Percentiles rank a stretch among this genome's conserved stretches.
Evolutionary conservation across 148 eudicot genomes (phyloP).

Genomic region (Persicaria maculosa): DNA sequence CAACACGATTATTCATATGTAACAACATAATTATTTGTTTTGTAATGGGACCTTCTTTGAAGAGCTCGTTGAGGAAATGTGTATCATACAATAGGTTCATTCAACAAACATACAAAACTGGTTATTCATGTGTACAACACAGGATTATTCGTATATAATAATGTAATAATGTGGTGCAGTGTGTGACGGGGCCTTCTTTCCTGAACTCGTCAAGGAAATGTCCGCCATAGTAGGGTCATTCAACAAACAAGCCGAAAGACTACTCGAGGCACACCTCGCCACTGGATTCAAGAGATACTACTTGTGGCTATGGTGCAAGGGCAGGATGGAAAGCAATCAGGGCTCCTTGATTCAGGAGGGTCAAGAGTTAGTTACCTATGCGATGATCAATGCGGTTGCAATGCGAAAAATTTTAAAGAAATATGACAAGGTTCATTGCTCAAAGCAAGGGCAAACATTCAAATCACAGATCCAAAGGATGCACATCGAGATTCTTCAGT

Average conservation of each 20-base stretch:
- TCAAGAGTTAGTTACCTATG: slow-evolving; percentile 75
- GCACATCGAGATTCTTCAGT: slow-evolving; percentile 90
- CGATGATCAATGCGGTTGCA: slow-evolving; percentile 78
- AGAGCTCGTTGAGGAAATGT: too few species aligned
- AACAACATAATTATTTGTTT: too few species aligned
- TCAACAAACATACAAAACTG: too few species aligned
- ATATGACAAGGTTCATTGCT: slow-evolving; percentile 87
- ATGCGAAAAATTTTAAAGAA: slow-evolving; percentile 85
- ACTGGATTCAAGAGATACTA: slow-evolving; percentile 65
- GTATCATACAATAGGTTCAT: too few species aligned
- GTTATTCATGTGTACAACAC: too few species aligned
- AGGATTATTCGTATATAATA: too few species aligned
- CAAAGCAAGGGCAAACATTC: slow-evolving; percentile 90
- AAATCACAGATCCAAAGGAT: slow-evolving; percentile 73
- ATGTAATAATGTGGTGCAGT: slow-evolving; percentile 29
- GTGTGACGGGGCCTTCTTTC: slow-evolving; percentile 85
- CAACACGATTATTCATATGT: too few species aligned
- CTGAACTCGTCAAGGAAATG: slow-evolving; percentile 78
- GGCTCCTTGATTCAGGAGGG: slow-evolving; percentile 60
- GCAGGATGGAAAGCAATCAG: slow-evolving; percentile 54
- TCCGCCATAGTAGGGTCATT: slow-evolving; percentile 75
- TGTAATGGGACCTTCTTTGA: too few species aligned
- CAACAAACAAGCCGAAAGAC: slow-evolving; percentile 62
- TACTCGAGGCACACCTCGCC: slow-evolving; percentile 71
- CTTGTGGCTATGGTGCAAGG: slow-evolving; percentile 43